phyloP scores from a whole-genome alignment of 208 protist genomes.

The Acanthamoeba royreba region DNA sequence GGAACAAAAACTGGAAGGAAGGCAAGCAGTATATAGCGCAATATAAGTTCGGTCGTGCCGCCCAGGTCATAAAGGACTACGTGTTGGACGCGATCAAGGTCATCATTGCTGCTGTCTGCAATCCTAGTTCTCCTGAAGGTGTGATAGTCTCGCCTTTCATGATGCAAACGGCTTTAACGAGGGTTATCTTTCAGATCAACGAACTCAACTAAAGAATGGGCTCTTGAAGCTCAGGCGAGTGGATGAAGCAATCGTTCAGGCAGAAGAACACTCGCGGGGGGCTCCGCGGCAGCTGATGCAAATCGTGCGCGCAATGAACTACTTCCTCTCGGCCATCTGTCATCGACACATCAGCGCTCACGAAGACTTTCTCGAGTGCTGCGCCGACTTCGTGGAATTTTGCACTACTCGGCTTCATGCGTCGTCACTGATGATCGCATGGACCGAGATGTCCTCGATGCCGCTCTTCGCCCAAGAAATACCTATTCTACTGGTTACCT shows the following conservation, averaged over 20 bases:
- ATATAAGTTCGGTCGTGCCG: background rate
- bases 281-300: background rate
- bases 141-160: background rate
- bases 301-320: background rate
- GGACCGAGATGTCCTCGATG: background rate
- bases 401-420: background rate
- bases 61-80: background rate
- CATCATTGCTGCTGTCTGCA: background rate
- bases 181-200: background rate
- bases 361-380: background rate
- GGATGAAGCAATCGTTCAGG: background rate
- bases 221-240: background rate
- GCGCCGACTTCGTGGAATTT: background rate
- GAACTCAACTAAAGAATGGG: background rate
- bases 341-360: background rate
- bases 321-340: background rate
- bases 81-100: background rate
- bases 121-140: background rate
- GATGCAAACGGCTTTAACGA: background rate
- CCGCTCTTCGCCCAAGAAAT: background rate
- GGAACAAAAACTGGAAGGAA: constrained; percentile 22
- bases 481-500: background rate
- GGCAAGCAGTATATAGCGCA: background rate
- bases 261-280: background rate
- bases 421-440: background rate